Percentiles rank a stretch among this genome's conserved stretches.
phyloP scores from a whole-genome alignment of 495 filamentous ascomycete genomes.

The Aspergillus steynii region DNA sequence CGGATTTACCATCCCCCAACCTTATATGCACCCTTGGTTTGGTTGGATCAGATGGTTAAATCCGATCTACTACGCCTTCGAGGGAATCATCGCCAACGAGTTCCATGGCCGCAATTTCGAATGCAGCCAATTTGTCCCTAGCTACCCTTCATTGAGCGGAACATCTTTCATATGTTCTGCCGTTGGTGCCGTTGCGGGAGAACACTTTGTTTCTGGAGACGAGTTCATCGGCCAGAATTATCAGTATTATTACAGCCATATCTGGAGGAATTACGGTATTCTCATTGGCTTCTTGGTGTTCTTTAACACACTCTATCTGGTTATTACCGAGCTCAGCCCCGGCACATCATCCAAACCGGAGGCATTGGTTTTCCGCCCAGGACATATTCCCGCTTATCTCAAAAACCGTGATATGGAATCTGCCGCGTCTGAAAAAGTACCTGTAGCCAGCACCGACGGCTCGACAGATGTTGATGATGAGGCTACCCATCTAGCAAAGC shows the following conservation, averaged over 20 bases:
- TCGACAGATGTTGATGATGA: constrained; percentile 24
- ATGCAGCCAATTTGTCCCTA: constrained; percentile 41
- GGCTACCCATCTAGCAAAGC: constrained; percentile 44
- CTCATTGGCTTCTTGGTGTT: constrained; percentile 59
- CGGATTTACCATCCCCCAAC: constrained; percentile 41
- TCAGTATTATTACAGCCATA: constrained; percentile 50
- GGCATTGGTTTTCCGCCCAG: constrained; percentile 36
- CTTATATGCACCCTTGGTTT: constrained; percentile 49
- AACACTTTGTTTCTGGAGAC: constrained; percentile 46
- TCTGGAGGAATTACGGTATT: constrained; percentile 67
- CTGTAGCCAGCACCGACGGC: neutral
- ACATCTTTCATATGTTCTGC: constrained; percentile 46
- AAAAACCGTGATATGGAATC: constrained; percentile 10
- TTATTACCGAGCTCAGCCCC: constrained; percentile 37
- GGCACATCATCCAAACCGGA: constrained; percentile 35
- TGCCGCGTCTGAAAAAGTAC: constrained; percentile 13
- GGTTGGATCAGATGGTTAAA: constrained; percentile 46
- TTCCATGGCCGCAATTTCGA: constrained; percentile 53
- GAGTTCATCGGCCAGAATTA: constrained; percentile 54
- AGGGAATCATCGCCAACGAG: constrained; percentile 49
- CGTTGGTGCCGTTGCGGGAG: constrained; percentile 52
- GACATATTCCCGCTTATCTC: constrained; percentile 31
- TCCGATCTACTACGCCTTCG: constrained; percentile 42
- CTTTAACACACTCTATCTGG: constrained; percentile 47
- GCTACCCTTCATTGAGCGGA: constrained; percentile 37